Evolutionary conservation across 495 filamentous ascomycete genomes (phyloP).

Genomic region (Aspergillus cristatus): DNA sequence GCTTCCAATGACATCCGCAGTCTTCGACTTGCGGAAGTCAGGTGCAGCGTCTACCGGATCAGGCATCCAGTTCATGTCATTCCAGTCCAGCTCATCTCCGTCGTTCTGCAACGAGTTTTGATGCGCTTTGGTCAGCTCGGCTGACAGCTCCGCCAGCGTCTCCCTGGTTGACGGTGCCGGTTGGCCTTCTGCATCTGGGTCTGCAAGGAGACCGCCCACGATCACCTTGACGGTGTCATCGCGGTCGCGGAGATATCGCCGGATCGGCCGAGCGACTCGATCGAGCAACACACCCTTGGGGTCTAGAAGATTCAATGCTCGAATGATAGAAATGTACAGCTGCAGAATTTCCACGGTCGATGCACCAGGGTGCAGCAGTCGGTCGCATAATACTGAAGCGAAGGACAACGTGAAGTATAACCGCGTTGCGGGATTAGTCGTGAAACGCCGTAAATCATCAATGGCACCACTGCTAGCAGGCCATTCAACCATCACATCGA

Average conservation of each 20-base stretch:
- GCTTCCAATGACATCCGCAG: conserved; percentile 83
- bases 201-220: conserved; percentile 73
- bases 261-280: conserved; percentile 72
- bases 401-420: conserved; percentile 63
- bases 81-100: conserved; percentile 69
- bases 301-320: conserved; percentile 80
- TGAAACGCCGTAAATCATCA: conserved; percentile 61
- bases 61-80: conserved; percentile 86
- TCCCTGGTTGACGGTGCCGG: conserved; percentile 24
- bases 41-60: conserved; percentile 88
- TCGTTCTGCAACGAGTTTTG: conserved; percentile 39
- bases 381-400: conserved; percentile 52
- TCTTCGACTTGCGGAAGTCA: conserved; percentile 83
- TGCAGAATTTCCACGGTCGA: conserved; percentile 84
- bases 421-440: conserved; percentile 48
- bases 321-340: conserved; percentile 87
- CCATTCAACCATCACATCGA: conserved; percentile 83
- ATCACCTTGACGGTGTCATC: conserved; percentile 87
- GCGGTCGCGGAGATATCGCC: conserved; percentile 82
- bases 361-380: conserved; percentile 77
- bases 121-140: conserved; percentile 57
- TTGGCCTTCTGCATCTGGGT: conserved; percentile 40
- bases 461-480: conserved; percentile 70
- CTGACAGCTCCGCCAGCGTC: conserved; percentile 64
- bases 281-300: conserved; percentile 85